phyloP scores from a whole-genome alignment of 1,139 yeast genomes.

The Magnusiomyces paraingens region DNA sequence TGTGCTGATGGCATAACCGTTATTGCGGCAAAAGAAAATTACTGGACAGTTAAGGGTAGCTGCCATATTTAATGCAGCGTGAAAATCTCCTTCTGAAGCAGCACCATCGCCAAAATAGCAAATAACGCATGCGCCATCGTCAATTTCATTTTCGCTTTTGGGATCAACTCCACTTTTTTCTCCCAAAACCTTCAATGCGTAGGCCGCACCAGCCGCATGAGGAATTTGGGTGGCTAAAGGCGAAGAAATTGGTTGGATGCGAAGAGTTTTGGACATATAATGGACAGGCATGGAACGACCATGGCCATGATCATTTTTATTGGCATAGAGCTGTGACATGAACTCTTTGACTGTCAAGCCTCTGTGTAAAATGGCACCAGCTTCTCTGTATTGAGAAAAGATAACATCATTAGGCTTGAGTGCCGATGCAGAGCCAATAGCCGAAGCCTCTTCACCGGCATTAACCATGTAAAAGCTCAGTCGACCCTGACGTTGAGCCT shows the following conservation, averaged over 20 bases:
- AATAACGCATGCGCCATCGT: constrained; percentile 23
- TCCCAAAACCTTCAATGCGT: constrained; percentile 31
- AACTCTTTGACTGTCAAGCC: constrained; percentile 32
- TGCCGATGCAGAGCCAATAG: constrained; percentile 35
- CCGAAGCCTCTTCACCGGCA: constrained; percentile 36
- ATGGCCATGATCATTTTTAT: constrained; percentile 29
- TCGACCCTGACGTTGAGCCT: constrained; percentile 36
- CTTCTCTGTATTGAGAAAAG: constrained; percentile 34
- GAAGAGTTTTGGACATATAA: constrained; percentile 28
- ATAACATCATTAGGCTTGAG: constrained; percentile 29
- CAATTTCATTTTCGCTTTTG: constrained; percentile 13
- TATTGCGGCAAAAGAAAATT: constrained; percentile 34
- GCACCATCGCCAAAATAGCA: constrained; percentile 37
- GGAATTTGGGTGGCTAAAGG: constrained; percentile 35
- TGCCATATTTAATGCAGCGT: constrained; percentile 35
- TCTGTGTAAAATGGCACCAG: constrained; percentile 32
- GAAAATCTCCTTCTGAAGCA: constrained; percentile 37
- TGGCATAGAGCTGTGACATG: constrained; percentile 33
- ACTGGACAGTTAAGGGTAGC: constrained; percentile 34
- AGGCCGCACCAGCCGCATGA: constrained; percentile 37
- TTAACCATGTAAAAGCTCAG: constrained; percentile 35
- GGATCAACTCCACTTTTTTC: background rate
- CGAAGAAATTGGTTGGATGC: constrained; percentile 35
- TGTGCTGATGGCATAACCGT: constrained; percentile 36
- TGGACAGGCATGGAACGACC: constrained; percentile 37